phyloP scores from a whole-genome alignment of 2,329 filamentous ascomycete species.

The Fusarium humuli region DNA sequence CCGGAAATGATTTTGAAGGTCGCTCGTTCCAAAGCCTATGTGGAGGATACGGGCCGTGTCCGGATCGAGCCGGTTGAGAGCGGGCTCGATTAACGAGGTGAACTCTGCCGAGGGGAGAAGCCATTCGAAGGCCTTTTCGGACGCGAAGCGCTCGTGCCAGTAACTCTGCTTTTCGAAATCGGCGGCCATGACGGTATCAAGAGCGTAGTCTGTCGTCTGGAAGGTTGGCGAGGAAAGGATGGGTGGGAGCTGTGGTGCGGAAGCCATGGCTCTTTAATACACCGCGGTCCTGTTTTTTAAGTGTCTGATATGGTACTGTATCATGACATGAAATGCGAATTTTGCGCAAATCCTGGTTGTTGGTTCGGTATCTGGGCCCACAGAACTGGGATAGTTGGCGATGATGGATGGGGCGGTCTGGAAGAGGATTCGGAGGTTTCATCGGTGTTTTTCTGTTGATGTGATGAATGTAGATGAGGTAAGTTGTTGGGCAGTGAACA shows the following conservation, averaged over 20 bases:
- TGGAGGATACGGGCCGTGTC: constrained; percentile 55
- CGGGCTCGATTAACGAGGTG: constrained; percentile 54
- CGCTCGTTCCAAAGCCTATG: constrained; percentile 63
- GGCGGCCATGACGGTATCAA: constrained; percentile 43
- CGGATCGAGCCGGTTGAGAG: constrained; percentile 48
- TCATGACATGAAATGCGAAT: constrained; percentile 37
- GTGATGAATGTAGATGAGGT: background rate
- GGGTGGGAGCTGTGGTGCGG: constrained; percentile 40
- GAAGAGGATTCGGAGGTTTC: constrained; percentile 17
- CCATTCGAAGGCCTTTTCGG: constrained; percentile 62
- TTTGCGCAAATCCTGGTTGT: constrained; percentile 27
- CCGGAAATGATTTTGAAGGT: constrained; percentile 62
- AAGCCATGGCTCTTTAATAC: constrained; percentile 24
- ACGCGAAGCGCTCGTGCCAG: constrained; percentile 60
- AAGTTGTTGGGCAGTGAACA: background rate
- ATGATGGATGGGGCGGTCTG: constrained; percentile 17
- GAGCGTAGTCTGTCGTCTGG: constrained; percentile 11
- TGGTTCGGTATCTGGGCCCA: constrained; percentile 29
- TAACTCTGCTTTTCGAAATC: constrained; percentile 64
- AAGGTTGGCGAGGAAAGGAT: constrained; percentile 32
- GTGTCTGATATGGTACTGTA: constrained; percentile 16
- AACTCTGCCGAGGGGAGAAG: constrained; percentile 57
- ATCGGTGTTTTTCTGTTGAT: background rate
- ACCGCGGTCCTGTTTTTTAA: constrained; percentile 18
- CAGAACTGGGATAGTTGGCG: constrained; percentile 33